phyloP scores from a whole-genome alignment of 2,329 filamentous ascomycete species.

The Chrysoporthe cubensis region DNA sequence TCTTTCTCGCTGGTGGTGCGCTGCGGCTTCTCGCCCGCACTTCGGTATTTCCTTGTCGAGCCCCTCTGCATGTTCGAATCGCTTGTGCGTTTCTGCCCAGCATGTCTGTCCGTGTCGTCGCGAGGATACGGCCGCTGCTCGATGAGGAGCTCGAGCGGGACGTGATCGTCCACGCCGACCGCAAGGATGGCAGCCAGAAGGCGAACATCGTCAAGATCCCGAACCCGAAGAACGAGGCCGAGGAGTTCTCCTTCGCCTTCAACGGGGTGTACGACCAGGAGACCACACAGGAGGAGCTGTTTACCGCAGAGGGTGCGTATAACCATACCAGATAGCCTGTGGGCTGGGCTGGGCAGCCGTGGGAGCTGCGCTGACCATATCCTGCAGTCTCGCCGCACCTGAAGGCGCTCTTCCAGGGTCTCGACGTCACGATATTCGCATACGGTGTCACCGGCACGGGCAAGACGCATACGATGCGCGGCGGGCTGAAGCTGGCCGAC shows the following conservation, averaged over 20 bases:
- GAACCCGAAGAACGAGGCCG: constrained; percentile 87
- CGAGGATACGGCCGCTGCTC: constrained; percentile 85
- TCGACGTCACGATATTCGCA: constrained; percentile 87
- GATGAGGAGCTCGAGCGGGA: constrained; percentile 86
- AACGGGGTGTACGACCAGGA: constrained; percentile 86
- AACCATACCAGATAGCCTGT: constrained; percentile 32
- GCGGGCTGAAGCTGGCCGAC: constrained; percentile 82
- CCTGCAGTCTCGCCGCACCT: constrained; percentile 79
- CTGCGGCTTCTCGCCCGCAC: not conserved
- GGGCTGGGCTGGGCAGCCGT: not conserved
- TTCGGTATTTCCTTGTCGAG: not conserved
- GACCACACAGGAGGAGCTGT: constrained; percentile 83
- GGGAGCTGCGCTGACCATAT: constrained; percentile 29
- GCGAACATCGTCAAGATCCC: constrained; percentile 82
- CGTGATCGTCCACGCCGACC: constrained; percentile 75
- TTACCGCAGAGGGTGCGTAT: constrained; percentile 83
- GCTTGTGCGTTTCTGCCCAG: constrained; percentile 1
- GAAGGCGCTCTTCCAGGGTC: constrained; percentile 88
- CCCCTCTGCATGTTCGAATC: not conserved
- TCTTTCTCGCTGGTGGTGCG: not conserved
- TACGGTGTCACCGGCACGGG: constrained; percentile 93
- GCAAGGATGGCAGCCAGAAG: constrained; percentile 62
- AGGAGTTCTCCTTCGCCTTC: constrained; percentile 94
- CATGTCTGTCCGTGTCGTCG: constrained; percentile 82
- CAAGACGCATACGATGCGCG: constrained; percentile 96